Evolutionary conservation across 73 alveolate species (phyloP).

Genomic region (Tetrahymena thermophila): DNA sequence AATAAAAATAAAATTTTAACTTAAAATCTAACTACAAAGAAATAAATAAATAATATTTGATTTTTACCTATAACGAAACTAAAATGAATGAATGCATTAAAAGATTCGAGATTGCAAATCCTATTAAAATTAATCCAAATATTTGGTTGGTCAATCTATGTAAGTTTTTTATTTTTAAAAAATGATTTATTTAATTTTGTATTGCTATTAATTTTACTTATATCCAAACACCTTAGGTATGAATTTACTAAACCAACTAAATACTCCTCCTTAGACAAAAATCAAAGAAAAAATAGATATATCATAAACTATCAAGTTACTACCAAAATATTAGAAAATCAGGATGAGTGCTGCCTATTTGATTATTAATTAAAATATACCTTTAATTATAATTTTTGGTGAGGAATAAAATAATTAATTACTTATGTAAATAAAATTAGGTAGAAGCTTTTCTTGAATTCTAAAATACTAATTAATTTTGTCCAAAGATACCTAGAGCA

Average conservation of each 20-base stretch:
- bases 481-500: neutral
- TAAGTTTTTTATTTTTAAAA: neutral
- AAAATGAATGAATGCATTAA: neutral
- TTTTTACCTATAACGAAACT: neutral
- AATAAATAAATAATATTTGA: neutral
- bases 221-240: neutral
- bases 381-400: neutral
- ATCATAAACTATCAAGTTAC: neutral
- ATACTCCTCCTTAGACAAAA: neutral
- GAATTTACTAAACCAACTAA: neutral
- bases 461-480: neutral
- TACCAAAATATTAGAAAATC: neutral
- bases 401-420: neutral
- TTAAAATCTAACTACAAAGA: no score
- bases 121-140: neutral
- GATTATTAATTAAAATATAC: neutral
- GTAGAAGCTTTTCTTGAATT: neutral
- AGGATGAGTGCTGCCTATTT: neutral
- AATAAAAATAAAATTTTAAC: neutral
- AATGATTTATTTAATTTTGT: neutral
- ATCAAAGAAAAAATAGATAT: neutral
- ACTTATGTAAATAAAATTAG: neutral
- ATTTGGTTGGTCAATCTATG: neutral
- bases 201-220: neutral
- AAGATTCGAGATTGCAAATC: neutral